Base-by-base conservation (phyloP, 352 stramenopile species). In the Globisporangium megalacanthum region DNA sequence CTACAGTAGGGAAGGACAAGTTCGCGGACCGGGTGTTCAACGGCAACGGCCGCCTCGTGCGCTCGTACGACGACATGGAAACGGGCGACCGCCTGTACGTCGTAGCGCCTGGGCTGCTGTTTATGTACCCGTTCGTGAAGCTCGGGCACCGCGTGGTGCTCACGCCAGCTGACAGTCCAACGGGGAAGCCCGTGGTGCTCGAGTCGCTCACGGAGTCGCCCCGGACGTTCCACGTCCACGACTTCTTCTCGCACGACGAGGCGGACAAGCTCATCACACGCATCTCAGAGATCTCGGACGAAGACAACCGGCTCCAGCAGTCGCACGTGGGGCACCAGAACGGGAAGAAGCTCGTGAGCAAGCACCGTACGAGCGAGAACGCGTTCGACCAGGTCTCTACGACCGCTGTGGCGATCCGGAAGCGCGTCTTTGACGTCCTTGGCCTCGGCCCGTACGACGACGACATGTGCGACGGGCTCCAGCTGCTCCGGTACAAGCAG, bases 401-500 rank as follows among this genome's bases (percentile, higher is more conserved):
- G n/a, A 79, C 77, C 39, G 75, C 88, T 17, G 60, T 94, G 17
- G 45, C 49, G 33, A 83, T 97, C 52, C 83, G 87, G 51, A 88
- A 88, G 63, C 84, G 92, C 29, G 88, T 91, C 42, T 97, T 98
- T 52, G 75, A 97, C 45, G 64, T 97, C 51, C 75, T 98, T 13
- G 86, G 88, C n/a, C 82, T 98, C 54, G 81, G 86, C 44, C 67
- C 78, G 41, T 98, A 97, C 71, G 56, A 88, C 29, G 84, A 97
- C 22, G 86, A 85, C 25, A 93, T 96, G 74, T 93, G 86, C 36
- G 95, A 99, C 68, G 96, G 95, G 13, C 81, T 98, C 19, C 94
- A 99, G 69, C 79, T 98, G 54, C 73, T 99, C 54, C 80, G 92
- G 25, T 99, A 99, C 79, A 89, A 98, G 65, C 77, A 94, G 54